These are phyloP conservation scores for Syzygium aqueum DNA, from an alignment of 345 rosid species.

Conservation along the genomic window DNA sequence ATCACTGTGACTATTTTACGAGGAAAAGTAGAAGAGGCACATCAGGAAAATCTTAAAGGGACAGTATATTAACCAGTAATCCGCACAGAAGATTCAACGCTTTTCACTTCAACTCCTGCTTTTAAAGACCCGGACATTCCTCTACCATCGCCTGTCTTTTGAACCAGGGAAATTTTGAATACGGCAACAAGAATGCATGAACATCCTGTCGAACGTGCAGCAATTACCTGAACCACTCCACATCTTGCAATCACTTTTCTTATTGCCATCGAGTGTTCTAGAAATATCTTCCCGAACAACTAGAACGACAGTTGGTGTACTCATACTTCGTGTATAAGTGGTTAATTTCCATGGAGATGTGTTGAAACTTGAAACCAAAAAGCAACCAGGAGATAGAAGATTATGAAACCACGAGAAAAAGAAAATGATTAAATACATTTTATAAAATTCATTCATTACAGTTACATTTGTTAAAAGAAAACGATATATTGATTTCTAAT, in stretches of 20 bases:
- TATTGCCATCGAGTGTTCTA: not conserved
- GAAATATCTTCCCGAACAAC: not conserved
- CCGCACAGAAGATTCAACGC: not conserved
- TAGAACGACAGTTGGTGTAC: not conserved
- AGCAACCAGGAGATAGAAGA: not conserved
- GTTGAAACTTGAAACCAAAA: not conserved
- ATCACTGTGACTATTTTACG: not conserved
- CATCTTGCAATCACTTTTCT: slow-evolving; percentile 29
- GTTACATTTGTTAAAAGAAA: too few species aligned
- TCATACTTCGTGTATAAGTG: not conserved
- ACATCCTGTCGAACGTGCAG: not conserved
- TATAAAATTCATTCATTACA: too few species aligned
- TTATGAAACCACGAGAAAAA: not conserved
- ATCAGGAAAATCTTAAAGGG: not conserved
- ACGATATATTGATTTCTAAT: too few species aligned
- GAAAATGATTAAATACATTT: not conserved
- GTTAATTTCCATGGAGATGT: not conserved
- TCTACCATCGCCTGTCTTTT: slow-evolving; percentile 5
- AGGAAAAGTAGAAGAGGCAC: not conserved
- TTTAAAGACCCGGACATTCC: slow-evolving; percentile 8
- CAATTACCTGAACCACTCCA: slow-evolving; percentile 82
- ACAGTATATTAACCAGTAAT: not conserved
- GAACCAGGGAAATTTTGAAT: slow-evolving; percentile 1
- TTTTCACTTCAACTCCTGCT: slow-evolving; percentile 15
- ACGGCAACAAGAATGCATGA: not conserved